Evolutionary conservation across 805 yeast species (phyloP).

Genomic region (Hagleromyces aurorensis): DNA sequence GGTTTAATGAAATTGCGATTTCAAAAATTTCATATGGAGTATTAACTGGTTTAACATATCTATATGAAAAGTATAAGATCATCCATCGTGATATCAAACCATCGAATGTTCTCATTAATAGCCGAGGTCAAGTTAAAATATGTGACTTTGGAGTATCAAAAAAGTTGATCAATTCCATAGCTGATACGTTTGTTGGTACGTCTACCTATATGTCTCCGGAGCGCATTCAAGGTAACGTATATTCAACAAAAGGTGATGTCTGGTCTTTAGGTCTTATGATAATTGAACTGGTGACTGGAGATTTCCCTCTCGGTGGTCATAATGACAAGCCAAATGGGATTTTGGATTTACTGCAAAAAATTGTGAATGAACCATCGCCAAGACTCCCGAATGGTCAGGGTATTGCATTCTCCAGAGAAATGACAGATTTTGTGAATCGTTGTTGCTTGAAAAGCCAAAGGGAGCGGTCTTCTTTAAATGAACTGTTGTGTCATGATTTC

Average conservation of each 20-base stretch:
- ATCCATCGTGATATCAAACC: constrained; percentile 97
- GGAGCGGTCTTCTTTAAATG: constrained; percentile 66
- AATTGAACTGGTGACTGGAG: constrained; percentile 81
- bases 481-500: constrained; percentile 41
- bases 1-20: constrained; percentile 48
- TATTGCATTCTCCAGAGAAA: constrained; percentile 32
- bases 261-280: constrained; percentile 95
- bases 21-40: constrained; percentile 71
- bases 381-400: constrained; percentile 39
- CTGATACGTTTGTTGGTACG: constrained; percentile 97
- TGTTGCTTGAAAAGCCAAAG: constrained; percentile 67
- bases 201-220: constrained; percentile 98
- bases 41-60: constrained; percentile 69
- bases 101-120: constrained; percentile 81
- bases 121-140: constrained; percentile 78
- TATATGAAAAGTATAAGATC: constrained; percentile 77
- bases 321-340: constrained; percentile 73
- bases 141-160: constrained; percentile 97
- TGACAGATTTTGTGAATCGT: constrained; percentile 62
- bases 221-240: constrained; percentile 88
- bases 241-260: constrained; percentile 91
- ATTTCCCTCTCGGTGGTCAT: constrained; percentile 62
- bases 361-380: constrained; percentile 91
- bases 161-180: constrained; percentile 85
- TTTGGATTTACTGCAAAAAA: constrained; percentile 80